Conservation (phyloP, 2,329 filamentous ascomycete genomes). For the Blastomyces percursus region DNA sequence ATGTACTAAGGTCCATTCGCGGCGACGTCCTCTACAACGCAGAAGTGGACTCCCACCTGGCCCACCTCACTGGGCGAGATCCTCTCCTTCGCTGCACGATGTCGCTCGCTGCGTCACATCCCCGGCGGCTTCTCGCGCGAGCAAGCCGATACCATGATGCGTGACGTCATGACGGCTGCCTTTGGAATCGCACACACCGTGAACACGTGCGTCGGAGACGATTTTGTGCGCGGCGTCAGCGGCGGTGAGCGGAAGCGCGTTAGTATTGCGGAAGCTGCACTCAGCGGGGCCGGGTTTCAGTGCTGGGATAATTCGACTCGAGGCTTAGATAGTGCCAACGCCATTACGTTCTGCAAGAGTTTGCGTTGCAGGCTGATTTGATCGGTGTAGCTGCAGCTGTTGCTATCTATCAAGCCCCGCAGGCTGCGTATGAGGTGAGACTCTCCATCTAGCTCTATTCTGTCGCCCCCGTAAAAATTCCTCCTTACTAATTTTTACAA, state of each 20-base stretch:
- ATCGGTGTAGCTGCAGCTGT: conserved; percentile 52
- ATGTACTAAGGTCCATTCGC: not conserved
- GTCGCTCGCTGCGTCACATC: conserved; percentile 40
- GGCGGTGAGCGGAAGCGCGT: conserved; percentile 70
- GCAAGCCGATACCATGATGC: conserved; percentile 51
- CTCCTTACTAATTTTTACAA: conserved; percentile 15
- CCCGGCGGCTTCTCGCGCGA: conserved; percentile 53
- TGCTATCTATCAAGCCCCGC: conserved; percentile 58
- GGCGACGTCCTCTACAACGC: conserved; percentile 56
- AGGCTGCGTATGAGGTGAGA: conserved; percentile 20
- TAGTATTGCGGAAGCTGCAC: conserved; percentile 65
- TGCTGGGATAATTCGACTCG: conserved; percentile 69
- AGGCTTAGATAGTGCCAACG: conserved; percentile 63
- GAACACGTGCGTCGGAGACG: conserved; percentile 63
- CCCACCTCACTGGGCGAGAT: conserved; percentile 67
- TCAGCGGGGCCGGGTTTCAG: conserved; percentile 54
- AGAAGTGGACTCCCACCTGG: conserved; percentile 66
- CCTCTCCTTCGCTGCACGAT: conserved; percentile 59
- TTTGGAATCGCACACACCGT: conserved; percentile 64
- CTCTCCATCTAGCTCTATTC: not conserved
- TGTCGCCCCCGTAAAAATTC: no score
- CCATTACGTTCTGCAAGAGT: conserved; percentile 60
- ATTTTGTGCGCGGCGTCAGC: conserved; percentile 59
- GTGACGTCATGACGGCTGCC: conserved; percentile 57
- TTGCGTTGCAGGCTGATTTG: conserved; percentile 56